These are phyloP conservation scores for Aphanocladium album DNA, from an alignment of 2,329 filamentous ascomycete genomes.

Conservation along the genomic window DNA sequence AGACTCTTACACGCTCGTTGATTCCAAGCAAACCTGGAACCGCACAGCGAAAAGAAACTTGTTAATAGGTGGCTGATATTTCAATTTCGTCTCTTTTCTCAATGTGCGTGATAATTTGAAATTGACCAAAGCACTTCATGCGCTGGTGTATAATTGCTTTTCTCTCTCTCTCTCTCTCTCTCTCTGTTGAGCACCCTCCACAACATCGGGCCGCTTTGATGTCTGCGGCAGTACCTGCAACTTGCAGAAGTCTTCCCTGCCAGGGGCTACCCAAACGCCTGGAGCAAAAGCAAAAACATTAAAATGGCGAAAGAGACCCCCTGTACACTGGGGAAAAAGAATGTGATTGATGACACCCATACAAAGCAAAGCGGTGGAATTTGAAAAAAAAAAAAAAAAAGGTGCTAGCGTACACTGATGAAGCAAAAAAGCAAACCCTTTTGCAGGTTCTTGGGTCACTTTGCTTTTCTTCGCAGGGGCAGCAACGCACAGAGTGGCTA, in stretches of 20 bases:
- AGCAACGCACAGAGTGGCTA: not conserved
- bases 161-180: not conserved
- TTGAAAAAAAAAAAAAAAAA: too few species aligned
- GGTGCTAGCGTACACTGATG: not conserved
- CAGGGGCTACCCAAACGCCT: not conserved
- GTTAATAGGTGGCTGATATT: not conserved
- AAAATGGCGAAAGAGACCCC: not conserved
- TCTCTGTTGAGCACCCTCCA: too few species aligned
- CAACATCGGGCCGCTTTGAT: not conserved
- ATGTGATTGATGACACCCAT: not conserved
- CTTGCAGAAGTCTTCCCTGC: not conserved
- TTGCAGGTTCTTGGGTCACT: not conserved
- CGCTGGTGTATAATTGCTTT: not conserved
- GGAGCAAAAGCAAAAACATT: not conserved
- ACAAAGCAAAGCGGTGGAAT: not conserved
- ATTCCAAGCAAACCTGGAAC: not conserved
- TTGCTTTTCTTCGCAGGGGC: slow-evolving; percentile 2
- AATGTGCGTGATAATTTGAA: not conserved
- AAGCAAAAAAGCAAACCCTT: not conserved
- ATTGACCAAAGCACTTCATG: not conserved
- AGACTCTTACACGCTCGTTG: not conserved
- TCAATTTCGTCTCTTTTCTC: not conserved
- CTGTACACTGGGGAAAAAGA: not conserved
- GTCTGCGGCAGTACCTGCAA: not conserved
- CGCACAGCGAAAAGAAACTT: not conserved